Evolutionary conservation across 805 yeast genomes (phyloP).

Genomic region (Zygoascus ofunaensis): DNA sequence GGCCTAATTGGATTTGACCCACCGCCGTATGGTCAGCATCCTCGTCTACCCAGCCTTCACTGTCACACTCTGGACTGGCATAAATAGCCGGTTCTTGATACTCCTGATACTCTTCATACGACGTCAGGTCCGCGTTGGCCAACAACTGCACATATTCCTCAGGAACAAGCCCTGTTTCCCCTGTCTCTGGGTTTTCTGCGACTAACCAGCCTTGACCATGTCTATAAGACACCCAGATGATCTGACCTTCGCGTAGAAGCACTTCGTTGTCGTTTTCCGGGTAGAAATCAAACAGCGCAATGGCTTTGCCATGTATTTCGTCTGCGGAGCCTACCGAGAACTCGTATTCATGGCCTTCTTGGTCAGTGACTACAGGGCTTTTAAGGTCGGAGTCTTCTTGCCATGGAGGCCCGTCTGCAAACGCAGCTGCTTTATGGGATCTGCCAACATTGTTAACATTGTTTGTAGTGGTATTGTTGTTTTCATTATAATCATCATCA

Average conservation of each 20-base stretch:
- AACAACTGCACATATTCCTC: slow-evolving; percentile 72
- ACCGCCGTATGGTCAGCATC: too few species aligned
- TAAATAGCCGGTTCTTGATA: slow-evolving; percentile 5
- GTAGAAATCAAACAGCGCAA: slow-evolving; percentile 79
- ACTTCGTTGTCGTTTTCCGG: slow-evolving; percentile 96
- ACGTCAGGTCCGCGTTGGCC: slow-evolving; percentile 9
- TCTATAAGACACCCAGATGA: slow-evolving; percentile 74
- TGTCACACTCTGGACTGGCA: slow-evolving; percentile 18
- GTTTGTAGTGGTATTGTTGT: slow-evolving; percentile 7
- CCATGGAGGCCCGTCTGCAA: slow-evolving; percentile 31
- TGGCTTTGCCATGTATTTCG: slow-evolving; percentile 54
- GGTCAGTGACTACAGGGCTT: slow-evolving; percentile 21
- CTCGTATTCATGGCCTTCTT: slow-evolving; percentile 18
- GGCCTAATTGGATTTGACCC: too few species aligned
- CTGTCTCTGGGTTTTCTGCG: slow-evolving; percentile 65
- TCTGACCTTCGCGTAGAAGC: slow-evolving; percentile 66
- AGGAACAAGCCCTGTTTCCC: slow-evolving; percentile 87
- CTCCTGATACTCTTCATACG: background rate
- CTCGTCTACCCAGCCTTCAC: slow-evolving; percentile 26
- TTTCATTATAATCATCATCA: too few species aligned
- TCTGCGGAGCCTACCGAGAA: slow-evolving; percentile 25
- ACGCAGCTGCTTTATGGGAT: too few species aligned
- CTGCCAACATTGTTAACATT: background rate
- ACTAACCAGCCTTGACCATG: slow-evolving; percentile 99
- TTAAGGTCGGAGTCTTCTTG: slow-evolving; percentile 27